A percentile compares a stretch with the other conserved stretches of the same genome.
Conservation (phyloP, 176 grass and related monocot species). For the Bothriochloa decipiens region DNA sequence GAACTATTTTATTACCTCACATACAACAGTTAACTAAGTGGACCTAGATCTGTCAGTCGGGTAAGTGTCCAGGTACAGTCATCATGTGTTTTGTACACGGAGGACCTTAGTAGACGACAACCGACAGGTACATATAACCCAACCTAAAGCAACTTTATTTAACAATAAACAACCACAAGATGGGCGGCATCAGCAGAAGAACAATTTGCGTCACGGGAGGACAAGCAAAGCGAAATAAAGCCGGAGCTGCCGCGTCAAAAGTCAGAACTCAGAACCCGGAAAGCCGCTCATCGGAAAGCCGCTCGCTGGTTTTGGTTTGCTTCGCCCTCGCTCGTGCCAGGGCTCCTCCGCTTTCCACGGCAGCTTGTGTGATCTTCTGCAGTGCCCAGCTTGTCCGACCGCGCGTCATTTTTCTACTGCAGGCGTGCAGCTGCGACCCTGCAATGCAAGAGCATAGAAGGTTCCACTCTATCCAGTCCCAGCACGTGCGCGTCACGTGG, state of each 20-base stretch:
- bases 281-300: background rate
- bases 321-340: background rate
- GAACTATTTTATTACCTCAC: too few relatives aligned
- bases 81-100: background rate
- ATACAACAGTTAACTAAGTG: too few relatives aligned
- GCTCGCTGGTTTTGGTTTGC: background rate
- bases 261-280: background rate
- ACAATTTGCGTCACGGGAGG: background rate
- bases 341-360: background rate
- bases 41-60: background rate
- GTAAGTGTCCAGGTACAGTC: background rate
- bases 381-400: background rate
- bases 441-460: too few relatives aligned
- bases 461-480: too few relatives aligned
- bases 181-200: background rate
- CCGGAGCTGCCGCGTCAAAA: constrained; percentile 24
- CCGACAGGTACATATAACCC: background rate
- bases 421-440: too few relatives aligned
- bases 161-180: too few relatives aligned
- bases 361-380: background rate
- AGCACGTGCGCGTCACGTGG: too few relatives aligned
- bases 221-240: background rate
- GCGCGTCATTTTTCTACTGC: too few relatives aligned
- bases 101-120: background rate
- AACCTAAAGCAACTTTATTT: background rate